Evolutionary conservation across 139 green algal genomes (phyloP).

Genomic region (Microglena sp.): DNA sequence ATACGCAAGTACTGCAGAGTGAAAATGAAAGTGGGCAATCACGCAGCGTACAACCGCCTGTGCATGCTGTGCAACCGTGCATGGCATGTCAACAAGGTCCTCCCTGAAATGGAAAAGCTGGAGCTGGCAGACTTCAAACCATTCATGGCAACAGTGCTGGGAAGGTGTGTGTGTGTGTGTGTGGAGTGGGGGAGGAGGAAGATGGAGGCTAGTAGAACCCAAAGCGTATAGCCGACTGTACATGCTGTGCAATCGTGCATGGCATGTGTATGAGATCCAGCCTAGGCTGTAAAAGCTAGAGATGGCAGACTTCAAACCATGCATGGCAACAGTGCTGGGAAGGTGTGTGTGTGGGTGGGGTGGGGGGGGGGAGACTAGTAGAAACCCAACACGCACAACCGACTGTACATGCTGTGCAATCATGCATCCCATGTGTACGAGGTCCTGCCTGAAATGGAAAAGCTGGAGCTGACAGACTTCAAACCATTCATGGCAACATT

Average conservation of each 20-base stretch:
- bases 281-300: slow-evolving; percentile 21
- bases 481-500: not conserved
- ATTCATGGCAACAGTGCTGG: not conserved
- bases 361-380: not conserved
- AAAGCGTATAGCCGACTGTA: too few species aligned
- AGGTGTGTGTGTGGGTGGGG: not conserved
- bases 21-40: slow-evolving; percentile 66
- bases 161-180: slow-evolving; percentile 1
- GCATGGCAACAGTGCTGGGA: not conserved
- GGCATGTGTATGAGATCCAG: slow-evolving; percentile 28
- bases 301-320: slow-evolving; percentile 1
- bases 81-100: slow-evolving; percentile 29
- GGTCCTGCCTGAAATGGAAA: slow-evolving; percentile 24
- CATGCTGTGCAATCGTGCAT: slow-evolving; percentile 11
- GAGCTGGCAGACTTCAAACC: slow-evolving; percentile 6
- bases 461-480: slow-evolving; percentile 16
- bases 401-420: slow-evolving; percentile 13
- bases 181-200: too few species aligned
- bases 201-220: not conserved
- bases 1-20: slow-evolving; percentile 73
- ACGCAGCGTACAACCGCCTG: slow-evolving; percentile 63
- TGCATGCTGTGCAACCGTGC: slow-evolving; percentile 1
- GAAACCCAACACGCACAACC: slow-evolving; percentile 60
- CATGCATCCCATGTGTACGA: slow-evolving; percentile 25
- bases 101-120: slow-evolving; percentile 21